These are phyloP conservation scores for Pleurotus pulmonarius DNA, from an alignment of 768 basidiomycete genomes.

Conservation along the genomic window DNA sequence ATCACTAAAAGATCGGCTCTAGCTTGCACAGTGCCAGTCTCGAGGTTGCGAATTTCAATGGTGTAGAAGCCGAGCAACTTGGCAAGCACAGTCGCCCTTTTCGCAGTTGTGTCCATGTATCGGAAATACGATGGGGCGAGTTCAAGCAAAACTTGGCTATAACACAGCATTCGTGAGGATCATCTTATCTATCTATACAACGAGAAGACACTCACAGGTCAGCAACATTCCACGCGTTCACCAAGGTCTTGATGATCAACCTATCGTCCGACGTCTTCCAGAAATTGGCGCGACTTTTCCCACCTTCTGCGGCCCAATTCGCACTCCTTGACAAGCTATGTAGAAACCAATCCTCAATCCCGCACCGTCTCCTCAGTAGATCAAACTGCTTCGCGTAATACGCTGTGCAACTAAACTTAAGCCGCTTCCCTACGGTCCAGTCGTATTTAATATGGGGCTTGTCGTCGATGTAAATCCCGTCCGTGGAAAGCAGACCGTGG, in stretches of 20 bases:
- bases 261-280: constrained; percentile 78
- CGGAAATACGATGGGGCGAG: constrained; percentile 76
- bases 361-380: constrained; percentile 58
- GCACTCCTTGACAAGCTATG: constrained; percentile 56
- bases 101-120: constrained; percentile 69
- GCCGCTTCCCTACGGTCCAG: constrained; percentile 69
- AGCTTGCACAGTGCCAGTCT: constrained; percentile 58
- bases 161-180: not conserved
- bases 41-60: constrained; percentile 70
- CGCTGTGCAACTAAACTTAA: constrained; percentile 77
- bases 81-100: constrained; percentile 63
- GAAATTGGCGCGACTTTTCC: constrained; percentile 78
- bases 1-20: constrained; percentile 79
- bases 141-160: constrained; percentile 74
- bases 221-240: constrained; percentile 84
- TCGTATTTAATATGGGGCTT: constrained; percentile 83
- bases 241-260: constrained; percentile 82
- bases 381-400: constrained; percentile 86
- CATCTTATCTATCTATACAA: not conserved
- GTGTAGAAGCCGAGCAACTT: constrained; percentile 84
- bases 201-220: constrained; percentile 56
- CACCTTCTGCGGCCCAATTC: constrained; percentile 74
- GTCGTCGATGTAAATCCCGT: constrained; percentile 51
- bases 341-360: constrained; percentile 56
- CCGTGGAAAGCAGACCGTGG: constrained; percentile 44